phyloP scores from a whole-genome alignment of 768 basidiomycete species.

The Suillus luteus region DNA sequence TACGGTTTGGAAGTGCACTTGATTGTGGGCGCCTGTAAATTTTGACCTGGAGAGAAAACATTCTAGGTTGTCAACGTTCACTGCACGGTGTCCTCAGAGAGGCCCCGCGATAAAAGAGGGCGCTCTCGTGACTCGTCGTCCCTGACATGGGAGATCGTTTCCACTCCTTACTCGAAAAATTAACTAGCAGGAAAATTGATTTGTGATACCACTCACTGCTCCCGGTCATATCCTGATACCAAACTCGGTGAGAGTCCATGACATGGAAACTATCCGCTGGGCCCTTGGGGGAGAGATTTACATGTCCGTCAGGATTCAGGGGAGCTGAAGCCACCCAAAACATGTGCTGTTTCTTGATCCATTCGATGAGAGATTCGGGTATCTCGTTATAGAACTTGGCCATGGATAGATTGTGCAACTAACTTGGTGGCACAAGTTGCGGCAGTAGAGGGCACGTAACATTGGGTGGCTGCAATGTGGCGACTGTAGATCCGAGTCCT shows the following conservation, averaged over 20 bases:
- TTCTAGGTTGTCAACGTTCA: too few species aligned
- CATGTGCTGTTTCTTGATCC: constrained; percentile 66
- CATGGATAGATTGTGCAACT: constrained; percentile 39
- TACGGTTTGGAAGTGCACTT: too few species aligned
- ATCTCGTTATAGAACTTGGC: constrained; percentile 60
- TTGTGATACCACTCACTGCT: constrained; percentile 44
- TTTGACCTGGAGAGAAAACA: too few species aligned
- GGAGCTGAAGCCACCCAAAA: constrained; percentile 78
- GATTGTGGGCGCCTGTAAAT: too few species aligned
- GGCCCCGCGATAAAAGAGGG: too few species aligned
- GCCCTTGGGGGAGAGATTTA: constrained; percentile 74
- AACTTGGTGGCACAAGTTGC: not conserved
- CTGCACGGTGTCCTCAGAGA: too few species aligned
- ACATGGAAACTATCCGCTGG: constrained; percentile 63
- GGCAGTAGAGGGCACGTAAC: not conserved
- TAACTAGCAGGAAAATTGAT: not conserved
- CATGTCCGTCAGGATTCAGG: constrained; percentile 52
- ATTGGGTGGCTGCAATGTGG: too few species aligned
- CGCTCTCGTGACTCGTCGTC: too few species aligned
- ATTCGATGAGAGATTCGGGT: constrained; percentile 50
- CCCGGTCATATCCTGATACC: constrained; percentile 76
- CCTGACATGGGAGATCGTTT: constrained; percentile 61
- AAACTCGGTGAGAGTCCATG: constrained; percentile 53
- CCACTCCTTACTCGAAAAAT: constrained; percentile 41
- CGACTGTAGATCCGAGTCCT: too few species aligned